Evolutionary conservation across 139 green algal species (phyloP), one percentile per base, ranked within the genome.

Genomic region (Chlorella sorokiniana): DNA sequence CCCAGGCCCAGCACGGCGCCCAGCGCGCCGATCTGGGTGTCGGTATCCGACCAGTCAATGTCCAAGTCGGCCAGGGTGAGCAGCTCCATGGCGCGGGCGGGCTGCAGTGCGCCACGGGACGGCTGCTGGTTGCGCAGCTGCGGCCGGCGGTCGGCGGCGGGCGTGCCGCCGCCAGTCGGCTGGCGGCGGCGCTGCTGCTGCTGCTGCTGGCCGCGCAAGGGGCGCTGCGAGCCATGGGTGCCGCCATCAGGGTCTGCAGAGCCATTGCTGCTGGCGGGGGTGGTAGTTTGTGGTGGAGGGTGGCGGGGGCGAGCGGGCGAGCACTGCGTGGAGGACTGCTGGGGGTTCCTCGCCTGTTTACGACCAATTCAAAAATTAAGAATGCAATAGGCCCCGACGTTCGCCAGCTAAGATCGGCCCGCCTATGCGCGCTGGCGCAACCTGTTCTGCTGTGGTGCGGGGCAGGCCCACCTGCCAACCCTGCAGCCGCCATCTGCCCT

Each of bases 21-120:
- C 63, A 86, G 78, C 14, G 88, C 71, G 11, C 82, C 86, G 1
- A 93, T 77, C 75, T 91, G 86, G 14, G 90, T 93, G 78, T 95
- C 85, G 85, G 91, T 86, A 51, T 96, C 92, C 42, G 62, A 87
- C 75, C 89, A 94, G 84, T 97, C 94, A 3, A 97, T 84, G 51
- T 97, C 90, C 41, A 97, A 68, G 37, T 63, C 88, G 4, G 75
- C 84, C 40, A 87, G 59, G 8, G n/a, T 56, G 27, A 74, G 23
- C 3, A 78, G 42, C 59, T 81, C 75, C n/a, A 81, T 1, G 29
- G 59, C 68, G 11, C 22, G 3, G 16, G 65, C 14, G 18, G 6
- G 63, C 63, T 41, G 63, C 31, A 69, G 63, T 11, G 63, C 9
- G 63, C 31, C n/a, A 6, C 33, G n/a, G 63, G 9, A 16, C n/a